These are phyloP conservation scores for Kurtzmaniella cleridarum DNA, from an alignment of 805 yeast species.

Conservation along the genomic window DNA sequence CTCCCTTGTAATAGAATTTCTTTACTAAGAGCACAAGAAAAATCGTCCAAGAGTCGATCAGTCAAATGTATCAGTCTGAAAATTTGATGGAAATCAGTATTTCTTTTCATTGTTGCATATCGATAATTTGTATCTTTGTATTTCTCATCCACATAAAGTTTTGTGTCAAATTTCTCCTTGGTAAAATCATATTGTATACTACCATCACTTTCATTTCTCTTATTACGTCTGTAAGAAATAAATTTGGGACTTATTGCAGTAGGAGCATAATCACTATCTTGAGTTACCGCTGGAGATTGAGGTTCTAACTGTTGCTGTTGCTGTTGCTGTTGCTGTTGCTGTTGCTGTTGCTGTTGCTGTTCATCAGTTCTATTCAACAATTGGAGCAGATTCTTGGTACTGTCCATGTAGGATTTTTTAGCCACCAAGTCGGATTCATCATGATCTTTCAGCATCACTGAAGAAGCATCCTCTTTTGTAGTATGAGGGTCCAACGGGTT, in stretches of 20 bases:
- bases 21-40: conserved; percentile 81
- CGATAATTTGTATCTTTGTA: conserved; percentile 54
- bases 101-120: conserved; percentile 57
- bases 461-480: conserved; percentile 45
- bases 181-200: conserved; percentile 3
- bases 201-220: conserved; percentile 28
- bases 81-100: conserved; percentile 70
- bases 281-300: not conserved
- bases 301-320: not conserved
- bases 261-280: not conserved
- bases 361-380: not conserved
- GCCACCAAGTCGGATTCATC: conserved; percentile 20
- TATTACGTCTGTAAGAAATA: conserved; percentile 33
- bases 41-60: conserved; percentile 79
- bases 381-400: not conserved
- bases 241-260: conserved; percentile 26
- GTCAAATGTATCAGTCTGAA: conserved; percentile 63
- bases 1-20: conserved; percentile 88
- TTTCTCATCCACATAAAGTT: conserved; percentile 52
- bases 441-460: conserved; percentile 19
- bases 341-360: not conserved
- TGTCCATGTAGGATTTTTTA: conserved; percentile 10
- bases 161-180: conserved; percentile 29
- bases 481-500: conserved; percentile 50
- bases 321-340: not conserved